Conservation (phyloP, 2,329 filamentous ascomycete genomes). For the Aspergillus brasiliensis region DNA sequence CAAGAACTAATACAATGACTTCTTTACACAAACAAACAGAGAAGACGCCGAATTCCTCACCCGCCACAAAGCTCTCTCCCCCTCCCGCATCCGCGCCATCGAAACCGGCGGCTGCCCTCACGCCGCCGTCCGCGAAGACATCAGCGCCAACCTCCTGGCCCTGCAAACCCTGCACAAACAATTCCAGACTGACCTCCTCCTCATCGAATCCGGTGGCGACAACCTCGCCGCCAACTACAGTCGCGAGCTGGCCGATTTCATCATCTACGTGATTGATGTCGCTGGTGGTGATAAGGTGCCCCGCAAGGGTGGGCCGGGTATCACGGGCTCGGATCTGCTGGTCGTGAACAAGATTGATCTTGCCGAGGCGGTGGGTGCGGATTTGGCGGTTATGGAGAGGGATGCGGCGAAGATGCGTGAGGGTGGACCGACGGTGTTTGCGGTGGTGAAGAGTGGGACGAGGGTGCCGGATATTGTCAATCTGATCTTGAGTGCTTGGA, state of each 20-base stretch:
- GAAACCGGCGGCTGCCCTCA: slow-evolving; percentile 97
- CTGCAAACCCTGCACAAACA: slow-evolving; percentile 83
- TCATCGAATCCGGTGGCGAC: slow-evolving; percentile 95
- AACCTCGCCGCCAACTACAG: slow-evolving; percentile 97
- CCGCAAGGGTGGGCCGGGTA: slow-evolving; percentile 91
- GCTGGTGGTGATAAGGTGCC: slow-evolving; percentile 96
- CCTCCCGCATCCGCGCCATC: slow-evolving; percentile 86
- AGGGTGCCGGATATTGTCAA: slow-evolving; percentile 85
- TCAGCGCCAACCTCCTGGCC: slow-evolving; percentile 87
- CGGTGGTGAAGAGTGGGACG: slow-evolving; percentile 91
- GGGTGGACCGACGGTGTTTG: slow-evolving; percentile 92
- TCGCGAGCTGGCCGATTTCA: slow-evolving; percentile 92
- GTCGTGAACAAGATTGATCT: slow-evolving; percentile 98
- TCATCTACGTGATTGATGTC: slow-evolving; percentile 98
- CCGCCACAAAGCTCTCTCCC: slow-evolving; percentile 77
- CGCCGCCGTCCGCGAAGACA: slow-evolving; percentile 95
- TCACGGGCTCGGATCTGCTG: slow-evolving; percentile 91
- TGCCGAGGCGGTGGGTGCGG: slow-evolving; percentile 85
- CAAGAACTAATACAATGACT: slow-evolving; percentile 6
- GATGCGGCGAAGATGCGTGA: slow-evolving; percentile 94
- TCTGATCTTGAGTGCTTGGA: slow-evolving; percentile 89
- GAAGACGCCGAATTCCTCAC: slow-evolving; percentile 99
- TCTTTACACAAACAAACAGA: slow-evolving; percentile 39
- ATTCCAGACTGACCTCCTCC: slow-evolving; percentile 78
- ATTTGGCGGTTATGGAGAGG: slow-evolving; percentile 89